Percentiles rank a stretch among this genome's conserved stretches.
Conservation (phyloP, 129 eudicot genomes). For the Arctium minus region DNA sequence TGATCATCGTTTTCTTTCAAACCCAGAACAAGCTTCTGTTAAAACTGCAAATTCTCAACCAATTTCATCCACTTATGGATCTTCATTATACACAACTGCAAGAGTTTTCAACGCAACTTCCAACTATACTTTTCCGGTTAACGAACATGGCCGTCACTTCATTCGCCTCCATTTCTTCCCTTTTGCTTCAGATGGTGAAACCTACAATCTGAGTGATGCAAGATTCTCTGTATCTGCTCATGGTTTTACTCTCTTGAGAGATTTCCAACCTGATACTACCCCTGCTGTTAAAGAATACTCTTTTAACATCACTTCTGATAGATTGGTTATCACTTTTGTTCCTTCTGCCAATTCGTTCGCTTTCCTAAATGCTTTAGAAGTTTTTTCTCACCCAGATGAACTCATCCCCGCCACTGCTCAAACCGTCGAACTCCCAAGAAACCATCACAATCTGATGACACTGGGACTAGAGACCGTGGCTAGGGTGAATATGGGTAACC, state of each 20-base stretch:
- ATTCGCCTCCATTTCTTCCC: conserved; percentile 65
- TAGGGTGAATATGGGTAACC: conserved; percentile 73
- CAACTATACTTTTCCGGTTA: conserved; percentile 48
- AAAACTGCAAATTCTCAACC: conserved; percentile 23
- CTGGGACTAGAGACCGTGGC: conserved; percentile 50
- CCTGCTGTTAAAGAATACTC: conserved; percentile 57
- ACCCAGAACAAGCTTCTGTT: conserved; percentile 27
- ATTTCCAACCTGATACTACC: conserved; percentile 37
- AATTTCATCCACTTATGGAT: conserved; percentile 29
- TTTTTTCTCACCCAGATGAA: conserved; percentile 61
- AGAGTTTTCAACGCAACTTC: conserved; percentile 38
- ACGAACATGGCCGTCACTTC: conserved; percentile 55
- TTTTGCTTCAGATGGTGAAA: conserved; percentile 16
- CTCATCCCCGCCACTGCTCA: conserved; percentile 41
- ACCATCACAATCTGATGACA: conserved; percentile 17
- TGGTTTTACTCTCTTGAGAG: conserved; percentile 44
- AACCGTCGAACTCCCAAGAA: conserved; percentile 22
- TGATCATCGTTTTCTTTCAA: conserved; percentile 26
- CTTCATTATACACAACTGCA: conserved; percentile 50
- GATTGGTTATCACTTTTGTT: conserved; percentile 43
- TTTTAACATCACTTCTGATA: conserved; percentile 41
- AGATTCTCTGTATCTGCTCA: conserved; percentile 54
- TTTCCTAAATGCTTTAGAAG: conserved; percentile 52
- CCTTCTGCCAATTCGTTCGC: conserved; percentile 50
- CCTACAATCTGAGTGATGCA: conserved; percentile 37